Conservation (phyloP, 371 early-diverging fungal genomes). For the Apophysomyces trapeziformis region DNA sequence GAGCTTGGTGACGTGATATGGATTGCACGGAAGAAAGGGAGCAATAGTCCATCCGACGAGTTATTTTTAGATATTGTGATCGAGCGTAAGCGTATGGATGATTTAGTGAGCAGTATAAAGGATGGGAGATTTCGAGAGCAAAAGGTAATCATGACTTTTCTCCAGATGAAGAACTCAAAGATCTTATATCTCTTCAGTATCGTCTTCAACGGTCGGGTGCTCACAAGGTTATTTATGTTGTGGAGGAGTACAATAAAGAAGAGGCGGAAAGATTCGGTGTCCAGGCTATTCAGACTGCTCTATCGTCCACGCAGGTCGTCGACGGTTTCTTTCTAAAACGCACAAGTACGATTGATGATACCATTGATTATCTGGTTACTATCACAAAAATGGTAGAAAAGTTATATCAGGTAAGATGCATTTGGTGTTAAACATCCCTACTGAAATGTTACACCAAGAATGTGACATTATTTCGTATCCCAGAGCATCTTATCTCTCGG, state of each 20-base stretch:
- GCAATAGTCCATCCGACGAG: slow-evolving; percentile 53
- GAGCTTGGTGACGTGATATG: slow-evolving; percentile 90
- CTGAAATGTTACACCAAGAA: slow-evolving; percentile 5
- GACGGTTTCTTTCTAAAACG: slow-evolving; percentile 79
- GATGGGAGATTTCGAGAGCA: slow-evolving; percentile 97
- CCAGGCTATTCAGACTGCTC: slow-evolving; percentile 67
- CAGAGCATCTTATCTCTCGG: slow-evolving; percentile 57
- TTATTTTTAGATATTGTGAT: slow-evolving; percentile 84
- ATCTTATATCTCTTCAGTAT: slow-evolving; percentile 39
- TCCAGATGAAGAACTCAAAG: neutral
- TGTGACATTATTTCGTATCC: slow-evolving; percentile 58
- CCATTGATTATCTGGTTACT: slow-evolving; percentile 72
- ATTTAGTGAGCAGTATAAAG: slow-evolving; percentile 89
- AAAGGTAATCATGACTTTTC: slow-evolving; percentile 61
- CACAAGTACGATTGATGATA: slow-evolving; percentile 74
- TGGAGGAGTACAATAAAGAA: slow-evolving; percentile 75
- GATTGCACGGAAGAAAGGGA: slow-evolving; percentile 71
- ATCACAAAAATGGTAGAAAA: slow-evolving; percentile 58
- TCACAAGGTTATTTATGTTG: slow-evolving; percentile 77
- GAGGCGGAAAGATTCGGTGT: slow-evolving; percentile 56
- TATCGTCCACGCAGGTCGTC: slow-evolving; percentile 70
- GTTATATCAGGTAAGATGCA: slow-evolving; percentile 42
- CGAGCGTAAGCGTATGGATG: slow-evolving; percentile 95
- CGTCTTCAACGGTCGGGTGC: slow-evolving; percentile 74
- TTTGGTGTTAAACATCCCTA: too few species aligned